Base-by-base conservation (phyloP, 2,329 filamentous ascomycete species). In the Arachnomyces sp. region DNA sequence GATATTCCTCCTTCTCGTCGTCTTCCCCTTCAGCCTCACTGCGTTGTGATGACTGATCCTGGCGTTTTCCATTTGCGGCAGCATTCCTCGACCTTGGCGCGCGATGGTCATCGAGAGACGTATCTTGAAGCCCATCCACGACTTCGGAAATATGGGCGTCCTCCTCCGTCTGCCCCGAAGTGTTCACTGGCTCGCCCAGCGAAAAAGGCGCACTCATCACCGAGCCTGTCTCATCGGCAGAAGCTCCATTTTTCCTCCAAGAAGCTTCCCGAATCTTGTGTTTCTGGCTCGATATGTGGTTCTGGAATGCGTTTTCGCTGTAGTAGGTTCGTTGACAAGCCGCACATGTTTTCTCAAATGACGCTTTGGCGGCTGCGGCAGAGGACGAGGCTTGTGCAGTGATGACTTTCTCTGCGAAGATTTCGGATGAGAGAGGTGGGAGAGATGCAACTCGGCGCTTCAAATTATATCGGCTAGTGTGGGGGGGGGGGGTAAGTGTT, bases 381-480 rank as follows among this genome's bases (percentile, higher is more conserved):
- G 76, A 84, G 12, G 88, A 84, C 6, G 77, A 79, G 18, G 89
- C 89, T 58, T 93, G 87, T 48, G 89, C 90, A 53, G 88, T 86
- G 12, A 95, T 72, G 30, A 98, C 90, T 63, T 96, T 96, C 54
- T 96, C 92, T 54, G 87, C 87, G 63, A 96, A 98, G 43, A 87
- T 75, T 59, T 96, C 89, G 39, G 90, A 89, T 94, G 94, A 67
- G 90, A 93, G 46, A 85, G 84, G 61, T 81, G 87, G 45, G 30
- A 42, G 39, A 28, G 40, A 43, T 20, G 48, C 48, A 20, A 50
- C 48, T 58, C 87, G 79, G 50, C 88, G 83, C 70, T 94, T 94
- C 49, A 95, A 73, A 62, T 98, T 98, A 67, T 95, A 95, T 49
- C 92, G 82, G 64, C 85, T 92, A 44, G 14, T 39, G 7, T n/a